Base-by-base conservation (phyloP, 257 asterid species). In the Voacanga thouarsii region DNA sequence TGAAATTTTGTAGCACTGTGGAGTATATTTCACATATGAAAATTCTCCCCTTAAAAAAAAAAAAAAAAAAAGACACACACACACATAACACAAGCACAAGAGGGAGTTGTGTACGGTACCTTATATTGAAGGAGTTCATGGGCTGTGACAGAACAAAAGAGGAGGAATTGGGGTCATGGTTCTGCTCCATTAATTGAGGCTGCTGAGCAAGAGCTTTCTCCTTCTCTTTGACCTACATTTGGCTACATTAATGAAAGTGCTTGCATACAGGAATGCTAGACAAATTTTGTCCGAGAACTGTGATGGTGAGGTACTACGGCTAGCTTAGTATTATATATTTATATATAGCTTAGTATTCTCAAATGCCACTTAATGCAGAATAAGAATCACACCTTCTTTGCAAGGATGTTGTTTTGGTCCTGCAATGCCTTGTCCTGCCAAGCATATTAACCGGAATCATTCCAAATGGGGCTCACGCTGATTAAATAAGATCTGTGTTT, bases 381-480 rank as follows among this genome's bases (percentile, higher is more conserved):
- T 56, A 30, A 5, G 26, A 12, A 10, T 75, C 12, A 89, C 91
- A 90, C 97, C 96, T 87, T 83, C 82, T 91, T 86, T 26, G 88
- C 75, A 12, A 93, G 96, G 66, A 84, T 23, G 83, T 86, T 90
- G 82, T 93, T 93, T 80, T 93, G 93, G 75, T 87, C 96, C 79
- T 84, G 91, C 90, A 93, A 72, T 60, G 92, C 90, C 87, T 90
- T 93, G 81, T 88, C 98, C 98, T 93, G 92, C 79, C 71, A 76
- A 41, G 41, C 72, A 49, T 0, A 24, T 44, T 4, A 10, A 6
- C 37, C 55, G 18, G 55, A 28, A 37, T 8, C 75, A 79, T 30
- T 43, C 14, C 30, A 49, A 41, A 37, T 78, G 50, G 28, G 9
- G 67, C 12, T 60, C 16, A 60, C 26, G 24, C 67, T 2, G 33